These are phyloP conservation scores for Zopfochytrium polystomum DNA, from an alignment of 371 early-diverging fungal genomes.

Conservation along the genomic window DNA sequence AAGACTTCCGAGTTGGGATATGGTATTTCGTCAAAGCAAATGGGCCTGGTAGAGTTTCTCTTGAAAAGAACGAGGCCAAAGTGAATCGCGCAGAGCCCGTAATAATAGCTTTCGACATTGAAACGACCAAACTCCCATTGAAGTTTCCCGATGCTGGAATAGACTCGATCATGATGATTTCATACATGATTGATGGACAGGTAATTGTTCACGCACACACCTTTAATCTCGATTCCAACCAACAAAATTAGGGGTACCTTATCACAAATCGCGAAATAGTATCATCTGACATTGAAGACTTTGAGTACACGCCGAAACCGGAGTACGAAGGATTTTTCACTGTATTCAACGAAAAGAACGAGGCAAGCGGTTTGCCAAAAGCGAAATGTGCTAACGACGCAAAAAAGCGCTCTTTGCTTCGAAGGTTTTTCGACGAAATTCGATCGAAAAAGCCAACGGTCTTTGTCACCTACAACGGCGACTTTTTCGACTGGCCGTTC, in stretches of 20 bases:
- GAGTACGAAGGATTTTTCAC: slow-evolving; percentile 96
- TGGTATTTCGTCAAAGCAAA: slow-evolving; percentile 82
- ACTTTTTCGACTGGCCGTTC: slow-evolving; percentile 99
- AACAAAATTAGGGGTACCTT: slow-evolving; percentile 74
- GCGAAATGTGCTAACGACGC: background rate
- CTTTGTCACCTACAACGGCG: slow-evolving; percentile 98
- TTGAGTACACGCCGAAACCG: slow-evolving; percentile 97
- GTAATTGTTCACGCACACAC: slow-evolving; percentile 40
- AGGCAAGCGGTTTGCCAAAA: slow-evolving; percentile 48
- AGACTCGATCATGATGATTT: slow-evolving; percentile 99
- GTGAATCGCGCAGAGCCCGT: slow-evolving; percentile 96
- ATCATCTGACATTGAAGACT: slow-evolving; percentile 94
- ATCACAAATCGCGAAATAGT: slow-evolving; percentile 98
- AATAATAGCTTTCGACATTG: slow-evolving; percentile 98
- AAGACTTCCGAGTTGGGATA: slow-evolving; percentile 91
- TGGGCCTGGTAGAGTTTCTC: slow-evolving; percentile 48
- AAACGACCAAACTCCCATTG: slow-evolving; percentile 97
- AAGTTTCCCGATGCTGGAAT: slow-evolving; percentile 95
- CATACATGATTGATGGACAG: slow-evolving; percentile 97
- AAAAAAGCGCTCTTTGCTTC: slow-evolving; percentile 62
- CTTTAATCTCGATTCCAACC: background rate
- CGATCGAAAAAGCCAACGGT: slow-evolving; percentile 86
- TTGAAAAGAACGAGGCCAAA: slow-evolving; percentile 72
- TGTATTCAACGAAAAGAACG: slow-evolving; percentile 93
- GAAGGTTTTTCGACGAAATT: slow-evolving; percentile 92